phyloP scores from a whole-genome alignment of 345 rosid genomes.

The Leavenworthia alabamica region DNA sequence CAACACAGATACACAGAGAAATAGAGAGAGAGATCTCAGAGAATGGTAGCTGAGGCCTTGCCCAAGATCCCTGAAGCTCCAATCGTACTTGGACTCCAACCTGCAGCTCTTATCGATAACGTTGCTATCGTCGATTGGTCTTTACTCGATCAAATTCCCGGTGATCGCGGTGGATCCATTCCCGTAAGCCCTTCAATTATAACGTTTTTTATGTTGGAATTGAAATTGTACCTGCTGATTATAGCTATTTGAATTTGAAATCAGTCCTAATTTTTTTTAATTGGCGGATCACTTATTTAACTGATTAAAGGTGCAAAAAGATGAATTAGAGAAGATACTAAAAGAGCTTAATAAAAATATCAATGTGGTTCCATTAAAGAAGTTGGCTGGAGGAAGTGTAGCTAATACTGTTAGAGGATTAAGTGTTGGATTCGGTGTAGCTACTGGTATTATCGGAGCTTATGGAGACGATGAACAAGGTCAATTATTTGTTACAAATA shows the following conservation, averaged over 20 bases:
- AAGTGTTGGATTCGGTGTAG: constrained; percentile 68
- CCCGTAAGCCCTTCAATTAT: constrained; percentile 37
- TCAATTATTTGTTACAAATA: constrained; percentile 50
- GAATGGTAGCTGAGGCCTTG: constrained; percentile 67
- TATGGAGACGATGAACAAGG: constrained; percentile 86
- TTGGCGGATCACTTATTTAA: not conserved
- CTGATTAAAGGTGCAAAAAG: constrained; percentile 52
- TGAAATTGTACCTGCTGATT: not conserved
- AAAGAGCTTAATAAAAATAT: constrained; percentile 45
- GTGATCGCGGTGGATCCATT: constrained; percentile 89
- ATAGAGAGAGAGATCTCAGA: not conserved
- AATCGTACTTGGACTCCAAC: constrained; percentile 76
- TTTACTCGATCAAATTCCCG: constrained; percentile 64
- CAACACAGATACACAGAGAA: not conserved
- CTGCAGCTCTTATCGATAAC: constrained; percentile 84
- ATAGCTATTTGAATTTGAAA: not conserved
- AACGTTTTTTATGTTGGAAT: not conserved
- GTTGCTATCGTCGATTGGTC: constrained; percentile 72
- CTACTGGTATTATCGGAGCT: constrained; percentile 74
- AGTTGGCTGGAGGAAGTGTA: constrained; percentile 94
- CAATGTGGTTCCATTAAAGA: constrained; percentile 41
- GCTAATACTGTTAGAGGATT: constrained; percentile 90
- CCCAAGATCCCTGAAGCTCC: constrained; percentile 40
- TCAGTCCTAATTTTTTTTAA: no score
- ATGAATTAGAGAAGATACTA: constrained; percentile 62